Conservation (phyloP, 352 stramenopile species). For the Phytophthora sp. region DNA sequence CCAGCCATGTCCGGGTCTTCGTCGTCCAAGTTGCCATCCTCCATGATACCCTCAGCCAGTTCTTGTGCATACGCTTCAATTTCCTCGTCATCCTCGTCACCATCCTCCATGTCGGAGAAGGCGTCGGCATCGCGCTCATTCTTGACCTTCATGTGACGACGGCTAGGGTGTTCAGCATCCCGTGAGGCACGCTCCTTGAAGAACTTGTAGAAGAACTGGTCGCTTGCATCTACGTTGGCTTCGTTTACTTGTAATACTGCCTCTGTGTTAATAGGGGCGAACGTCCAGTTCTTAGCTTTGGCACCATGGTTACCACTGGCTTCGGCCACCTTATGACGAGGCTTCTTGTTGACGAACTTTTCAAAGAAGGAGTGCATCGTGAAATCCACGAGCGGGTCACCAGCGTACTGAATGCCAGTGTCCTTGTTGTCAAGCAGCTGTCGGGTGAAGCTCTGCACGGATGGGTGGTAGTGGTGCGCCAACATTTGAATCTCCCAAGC, state of each 20-base stretch:
- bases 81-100: constrained; percentile 77
- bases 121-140: constrained; percentile 53
- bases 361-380: constrained; percentile 97
- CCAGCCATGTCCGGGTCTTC: constrained; percentile 78
- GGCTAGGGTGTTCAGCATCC: constrained; percentile 38
- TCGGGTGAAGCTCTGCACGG: constrained; percentile 92
- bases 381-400: constrained; percentile 98
- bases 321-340: constrained; percentile 57
- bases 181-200: constrained; percentile 85
- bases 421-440: constrained; percentile 68
- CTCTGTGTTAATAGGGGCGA: constrained; percentile 71
- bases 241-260: constrained; percentile 68
- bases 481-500: constrained; percentile 95
- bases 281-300: constrained; percentile 70
- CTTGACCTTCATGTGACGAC: constrained; percentile 39
- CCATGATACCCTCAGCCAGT: constrained; percentile 90
- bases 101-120: constrained; percentile 61
- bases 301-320: constrained; percentile 13
- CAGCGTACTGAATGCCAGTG: constrained; percentile 90
- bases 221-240: constrained; percentile 73
- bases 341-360: constrained; percentile 99
- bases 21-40: constrained; percentile 77
- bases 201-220: constrained; percentile 95
- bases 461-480: constrained; percentile 96
- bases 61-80: constrained; percentile 90